Conservation (phyloP, 2,329 filamentous ascomycete genomes). For the Endoconidiophora laricicola region DNA sequence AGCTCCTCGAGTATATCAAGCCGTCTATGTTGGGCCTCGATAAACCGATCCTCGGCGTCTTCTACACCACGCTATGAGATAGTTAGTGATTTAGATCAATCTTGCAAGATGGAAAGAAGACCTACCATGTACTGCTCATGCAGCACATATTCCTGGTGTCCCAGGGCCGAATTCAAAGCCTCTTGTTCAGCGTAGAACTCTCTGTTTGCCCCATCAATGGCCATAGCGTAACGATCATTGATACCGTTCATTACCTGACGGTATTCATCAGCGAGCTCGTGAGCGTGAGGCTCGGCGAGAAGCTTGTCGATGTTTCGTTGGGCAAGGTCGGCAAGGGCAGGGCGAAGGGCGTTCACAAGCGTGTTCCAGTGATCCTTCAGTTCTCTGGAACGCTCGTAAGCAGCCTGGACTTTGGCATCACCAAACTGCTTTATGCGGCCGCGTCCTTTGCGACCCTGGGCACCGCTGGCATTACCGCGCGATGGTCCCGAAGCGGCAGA, state of each 20-base stretch:
- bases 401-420: conserved; percentile 37
- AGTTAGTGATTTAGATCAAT: not conserved
- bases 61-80: conserved; percentile 21
- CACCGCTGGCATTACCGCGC: conserved; percentile 15
- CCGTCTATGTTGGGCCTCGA: conserved; percentile 29
- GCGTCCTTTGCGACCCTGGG: conserved; percentile 19
- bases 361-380: conserved; percentile 48
- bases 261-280: conserved; percentile 39
- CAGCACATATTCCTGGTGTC: conserved; percentile 12
- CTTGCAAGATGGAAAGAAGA: not conserved
- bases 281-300: conserved; percentile 33
- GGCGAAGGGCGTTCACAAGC: conserved; percentile 46
- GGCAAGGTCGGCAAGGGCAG: conserved; percentile 47
- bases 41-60: conserved; percentile 25
- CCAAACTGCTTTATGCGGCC: conserved; percentile 40
- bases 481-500: conserved; percentile 4
- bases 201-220: conserved; percentile 14
- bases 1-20: conserved; percentile 29
- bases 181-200: conserved; percentile 14
- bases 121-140: conserved; percentile 15
- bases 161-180: conserved; percentile 3
- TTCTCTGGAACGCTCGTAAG: conserved; percentile 47
- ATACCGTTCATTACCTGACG: conserved; percentile 34
- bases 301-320: conserved; percentile 41
- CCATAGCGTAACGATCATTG: conserved; percentile 24